A percentile compares a stretch with the other conserved stretches of the same genome.
phyloP scores from a whole-genome alignment of 208 protist species.

The Leishmania tarentolae region DNA sequence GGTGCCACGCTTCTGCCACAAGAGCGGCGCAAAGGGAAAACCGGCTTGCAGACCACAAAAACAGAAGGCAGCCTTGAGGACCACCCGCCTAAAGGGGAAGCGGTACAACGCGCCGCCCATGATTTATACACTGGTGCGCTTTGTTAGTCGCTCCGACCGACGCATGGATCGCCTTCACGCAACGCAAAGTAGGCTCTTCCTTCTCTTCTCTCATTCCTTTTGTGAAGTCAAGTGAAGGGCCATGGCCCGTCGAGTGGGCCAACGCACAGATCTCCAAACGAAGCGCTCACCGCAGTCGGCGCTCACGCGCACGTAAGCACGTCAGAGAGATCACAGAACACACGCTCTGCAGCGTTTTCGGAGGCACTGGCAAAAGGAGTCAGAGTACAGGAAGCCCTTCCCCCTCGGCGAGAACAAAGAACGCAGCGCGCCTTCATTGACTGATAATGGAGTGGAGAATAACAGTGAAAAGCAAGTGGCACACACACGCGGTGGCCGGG shows the following conservation, averaged over 20 bases:
- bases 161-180: neutral
- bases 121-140: neutral
- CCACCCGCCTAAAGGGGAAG: neutral
- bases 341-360: neutral
- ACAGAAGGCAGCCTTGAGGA: neutral
- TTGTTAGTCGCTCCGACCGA: neutral
- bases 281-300: neutral
- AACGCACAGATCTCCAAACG: neutral
- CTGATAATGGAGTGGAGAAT: neutral
- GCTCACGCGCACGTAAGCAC: neutral
- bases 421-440: neutral
- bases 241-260: neutral
- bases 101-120: neutral
- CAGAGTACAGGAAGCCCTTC: neutral
- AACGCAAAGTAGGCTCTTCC: neutral
- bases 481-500: neutral
- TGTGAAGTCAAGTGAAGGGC: neutral
- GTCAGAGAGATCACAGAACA: neutral
- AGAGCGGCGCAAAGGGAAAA: neutral
- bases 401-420: neutral
- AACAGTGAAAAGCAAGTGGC: neutral
- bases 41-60: neutral
- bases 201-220: neutral
- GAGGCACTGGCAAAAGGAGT: neutral
- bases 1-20: neutral